Evolutionary conservation across 495 filamentous ascomycete species (phyloP), one percentile per base, ranked within the genome.

Genomic region (Aspergillus coremiiformis): DNA sequence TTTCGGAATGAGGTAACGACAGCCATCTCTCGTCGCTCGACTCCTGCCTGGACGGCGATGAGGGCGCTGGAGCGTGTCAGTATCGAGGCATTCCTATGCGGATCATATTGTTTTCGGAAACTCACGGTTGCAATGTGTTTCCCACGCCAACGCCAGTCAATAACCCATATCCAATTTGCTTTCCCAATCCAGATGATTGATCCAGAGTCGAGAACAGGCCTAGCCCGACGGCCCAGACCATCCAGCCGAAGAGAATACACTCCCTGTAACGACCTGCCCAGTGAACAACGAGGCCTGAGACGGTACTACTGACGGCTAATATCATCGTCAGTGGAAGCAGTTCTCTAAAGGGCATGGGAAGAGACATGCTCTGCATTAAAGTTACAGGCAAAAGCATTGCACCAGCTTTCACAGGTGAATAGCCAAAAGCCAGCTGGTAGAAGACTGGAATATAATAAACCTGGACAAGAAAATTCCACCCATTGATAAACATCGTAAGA

Each of bases 371-470:
- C 54, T 78, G 76, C 62, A 77, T 65, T 20, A 80, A 49, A 1
- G 73, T 77, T 17, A 81, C 70, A 6, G 77, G 76, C n/a, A 81
- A 53, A 24, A 81, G 47, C 69, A 80, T 72, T 5, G 76, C 73
- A 5, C 73, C 78, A 7, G 76, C 67, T 39, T 69, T 73, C 1
- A 77, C 72, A 0, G 76, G 68, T 1, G 74, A 75, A 47, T 79
- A 80, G 4, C 65, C 69, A 50, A 77, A 78, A 1, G 74, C 75
- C 49, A 81, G 61, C 56, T 81, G 77, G 51, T 77, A 81, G 54
- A 80, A 80, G 6, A 72, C 73, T 6, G 78, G 77, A 33, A 80
- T 75, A 47, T 78, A 80, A 58, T 79, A 79, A 2, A 77, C 63
- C 56, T 79, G 76, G 1, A 77, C 72, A 27, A 78, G 55, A 50